Evolutionary conservation across 1,139 yeast genomes (phyloP), one percentile per base, ranked within the genome.

Genomic region (Wickerhamomyces sp.): DNA sequence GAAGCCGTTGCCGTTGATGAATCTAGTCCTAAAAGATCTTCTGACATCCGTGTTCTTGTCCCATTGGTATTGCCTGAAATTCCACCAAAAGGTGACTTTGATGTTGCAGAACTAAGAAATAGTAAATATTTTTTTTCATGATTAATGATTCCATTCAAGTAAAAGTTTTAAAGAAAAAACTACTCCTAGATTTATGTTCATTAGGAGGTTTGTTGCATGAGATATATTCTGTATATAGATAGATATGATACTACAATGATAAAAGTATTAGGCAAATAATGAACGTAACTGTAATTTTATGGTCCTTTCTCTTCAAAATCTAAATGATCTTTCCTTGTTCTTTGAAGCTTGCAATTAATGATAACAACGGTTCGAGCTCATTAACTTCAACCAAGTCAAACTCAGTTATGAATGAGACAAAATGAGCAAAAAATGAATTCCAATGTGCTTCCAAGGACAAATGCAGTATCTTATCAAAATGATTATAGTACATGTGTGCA

Each of bases 381-480:
- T 74, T 72, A 48, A 81, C 69, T 54, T 91, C 98, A 41, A 93
- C 73, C 54, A 93, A 75, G 45, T 78, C 83, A 65, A 88, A 93
- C 55, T 90, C 96, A 58, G 85, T 84, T 15, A 85, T 80, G 60
- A 93, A 87, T 46, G 95, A 84, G 43, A 91, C 76, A 61, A 86
- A 93, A 64, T 94, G 99, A n/a, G 96, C 94, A 66, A 93, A 94
- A 60, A 91, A 89, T 6, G 98, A 90, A 66, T 94, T 93, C 96
- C 96, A 93, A 64, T 94, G 99, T 2, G 99, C 97, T 64, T 93
- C 99, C 50, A 93, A 66, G 5, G 95, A 84, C 51, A 94, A 69
- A 64, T 93, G 98, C 30, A 93, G 81, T 37, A 93, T 78, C 60
- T 84, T 88, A 56, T 93, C 99, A 65, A 90, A 93, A 65, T 93